Evolutionary conservation across 441 rosid genomes (phyloP).

Genomic region (Geranium incanum): DNA sequence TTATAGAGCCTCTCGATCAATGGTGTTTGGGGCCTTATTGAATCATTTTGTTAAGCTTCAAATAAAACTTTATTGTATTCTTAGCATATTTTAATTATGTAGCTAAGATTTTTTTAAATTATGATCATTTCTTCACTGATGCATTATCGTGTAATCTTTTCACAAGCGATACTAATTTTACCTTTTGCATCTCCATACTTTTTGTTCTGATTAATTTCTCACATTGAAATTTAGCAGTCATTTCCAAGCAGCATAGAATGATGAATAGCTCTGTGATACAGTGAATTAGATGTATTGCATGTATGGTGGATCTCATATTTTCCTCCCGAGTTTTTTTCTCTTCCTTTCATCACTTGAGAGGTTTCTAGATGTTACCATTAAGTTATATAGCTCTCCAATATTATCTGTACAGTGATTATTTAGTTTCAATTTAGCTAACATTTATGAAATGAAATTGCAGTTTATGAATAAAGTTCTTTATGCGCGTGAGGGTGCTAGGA

Average conservation of each 20-base stretch:
- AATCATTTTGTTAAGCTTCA: neutral
- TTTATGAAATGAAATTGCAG: slow-evolving; percentile 37
- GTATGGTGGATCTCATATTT: neutral
- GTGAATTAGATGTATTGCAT: neutral
- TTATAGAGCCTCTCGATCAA: neutral
- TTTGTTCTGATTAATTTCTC: neutral
- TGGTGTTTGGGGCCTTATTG: neutral
- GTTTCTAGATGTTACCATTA: neutral
- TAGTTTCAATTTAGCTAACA: slow-evolving; percentile 24
- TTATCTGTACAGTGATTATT: neutral
- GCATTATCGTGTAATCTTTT: neutral
- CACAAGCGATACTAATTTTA: neutral
- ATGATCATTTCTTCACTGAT: neutral
- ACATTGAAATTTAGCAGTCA: neutral
- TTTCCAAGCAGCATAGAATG: neutral
- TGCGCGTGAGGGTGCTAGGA: slow-evolving; percentile 94
- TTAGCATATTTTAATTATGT: neutral
- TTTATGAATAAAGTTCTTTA: slow-evolving; percentile 97
- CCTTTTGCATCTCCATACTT: neutral
- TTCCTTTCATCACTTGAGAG: neutral
- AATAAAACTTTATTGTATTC: neutral
- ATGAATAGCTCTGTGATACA: neutral
- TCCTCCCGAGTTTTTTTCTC: neutral
- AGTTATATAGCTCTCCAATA: neutral
- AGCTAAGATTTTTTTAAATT: neutral